Evolutionary conservation across 495 filamentous ascomycete genomes (phyloP).

Genomic region (Talaromyces borbonicus): DNA sequence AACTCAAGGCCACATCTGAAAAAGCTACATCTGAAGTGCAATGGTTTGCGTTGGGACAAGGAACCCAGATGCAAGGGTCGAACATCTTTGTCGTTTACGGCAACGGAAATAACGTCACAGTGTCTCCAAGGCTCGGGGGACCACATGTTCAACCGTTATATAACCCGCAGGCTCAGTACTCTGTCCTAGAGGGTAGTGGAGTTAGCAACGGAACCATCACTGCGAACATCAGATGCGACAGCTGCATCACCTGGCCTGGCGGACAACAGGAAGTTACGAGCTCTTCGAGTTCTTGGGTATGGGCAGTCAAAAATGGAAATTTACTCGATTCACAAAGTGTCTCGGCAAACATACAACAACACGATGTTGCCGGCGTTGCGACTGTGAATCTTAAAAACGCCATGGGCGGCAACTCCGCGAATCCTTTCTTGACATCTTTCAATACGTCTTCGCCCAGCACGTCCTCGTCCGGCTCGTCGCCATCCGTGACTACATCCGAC

Average conservation of each 20-base stretch:
- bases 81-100: conserved; percentile 59
- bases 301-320: conserved; percentile 46
- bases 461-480: neutral
- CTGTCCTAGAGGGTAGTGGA: conserved; percentile 49
- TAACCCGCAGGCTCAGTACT: conserved; percentile 33
- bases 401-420: conserved; percentile 41
- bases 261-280: conserved; percentile 31
- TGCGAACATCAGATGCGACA: conserved; percentile 47
- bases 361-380: conserved; percentile 42
- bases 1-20: conserved; percentile 45
- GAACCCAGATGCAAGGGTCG: conserved; percentile 43
- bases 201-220: conserved; percentile 42
- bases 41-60: conserved; percentile 57
- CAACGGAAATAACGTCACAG: conserved; percentile 48
- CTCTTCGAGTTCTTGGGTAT: conserved; percentile 46
- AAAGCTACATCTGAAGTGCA: conserved; percentile 29
- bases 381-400: conserved; percentile 46
- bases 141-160: conserved; percentile 38
- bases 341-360: conserved; percentile 40
- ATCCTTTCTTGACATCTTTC: conserved; percentile 43
- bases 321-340: conserved; percentile 40
- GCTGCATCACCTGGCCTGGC: conserved; percentile 43
- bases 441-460: neutral
- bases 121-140: conserved; percentile 45
- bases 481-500: neutral